Percentiles rank a stretch among this genome's conserved stretches.
These are phyloP conservation scores for Colletotrichum sansevieriae DNA, from an alignment of 2,329 filamentous ascomycete genomes.

Conservation along the genomic window DNA sequence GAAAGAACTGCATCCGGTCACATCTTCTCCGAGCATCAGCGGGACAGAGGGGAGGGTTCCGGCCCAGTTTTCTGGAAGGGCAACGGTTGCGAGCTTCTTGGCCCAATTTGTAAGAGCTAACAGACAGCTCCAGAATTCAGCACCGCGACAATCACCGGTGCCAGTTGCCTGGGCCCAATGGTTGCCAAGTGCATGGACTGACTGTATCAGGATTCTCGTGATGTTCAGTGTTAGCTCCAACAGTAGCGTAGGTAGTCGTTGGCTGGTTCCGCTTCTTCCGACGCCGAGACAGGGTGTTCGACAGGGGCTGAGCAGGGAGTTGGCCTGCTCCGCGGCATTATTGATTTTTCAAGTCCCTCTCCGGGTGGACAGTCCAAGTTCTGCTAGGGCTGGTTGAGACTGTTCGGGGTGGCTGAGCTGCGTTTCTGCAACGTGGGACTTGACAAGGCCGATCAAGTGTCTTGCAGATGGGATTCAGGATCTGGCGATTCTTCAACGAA, in stretches of 20 bases:
- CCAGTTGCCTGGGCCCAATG: constrained; percentile 15
- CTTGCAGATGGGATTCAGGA: constrained; percentile 16
- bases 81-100: not conserved
- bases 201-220: constrained; percentile 23
- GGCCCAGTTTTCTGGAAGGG: not conserved
- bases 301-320: constrained; percentile 13
- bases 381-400: not conserved
- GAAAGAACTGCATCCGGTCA: not conserved
- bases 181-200: constrained; percentile 11
- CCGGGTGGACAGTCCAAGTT: not conserved
- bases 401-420: not conserved
- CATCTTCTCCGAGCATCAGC: constrained; percentile 3
- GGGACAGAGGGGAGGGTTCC: not conserved
- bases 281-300: constrained; percentile 9
- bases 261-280: constrained; percentile 13
- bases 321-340: constrained; percentile 14
- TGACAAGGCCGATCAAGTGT: constrained; percentile 6
- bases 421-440: constrained; percentile 20
- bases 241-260: constrained; percentile 20
- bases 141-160: not conserved
- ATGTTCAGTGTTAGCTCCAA: constrained; percentile 15
- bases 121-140: not conserved
- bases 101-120: not conserved
- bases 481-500: constrained; percentile 24
- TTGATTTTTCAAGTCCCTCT: constrained; percentile 2